Base-by-base conservation (phyloP, 1,284 basidiomycete species). In the Fomitopsis palustris region DNA sequence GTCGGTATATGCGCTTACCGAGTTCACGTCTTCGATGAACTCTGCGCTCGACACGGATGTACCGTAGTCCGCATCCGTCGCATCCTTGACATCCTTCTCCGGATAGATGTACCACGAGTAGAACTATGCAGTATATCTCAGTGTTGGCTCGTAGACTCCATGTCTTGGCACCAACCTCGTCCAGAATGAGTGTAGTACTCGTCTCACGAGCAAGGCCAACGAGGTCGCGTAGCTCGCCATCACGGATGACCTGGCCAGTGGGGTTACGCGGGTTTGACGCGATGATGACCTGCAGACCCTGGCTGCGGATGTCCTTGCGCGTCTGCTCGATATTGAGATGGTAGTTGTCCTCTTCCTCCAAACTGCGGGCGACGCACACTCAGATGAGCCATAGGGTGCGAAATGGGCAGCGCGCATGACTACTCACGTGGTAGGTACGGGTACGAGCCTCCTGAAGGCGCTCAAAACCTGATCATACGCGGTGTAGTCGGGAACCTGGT, bases 71-170 rank as follows among this genome's bases (percentile, higher is more conserved):
- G 27, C 25, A 17, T 47, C 45, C 4, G 27, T 47, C 17, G 39
- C n/a, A 7, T 42, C 21, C 4, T 42, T n/a, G 52, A 82, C 78
- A 14, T 87, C 85, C 63, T 87, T 75, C 54, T 95, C 91, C 19
- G 87, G 88, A 72, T 96, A 97, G 61, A 93, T 86, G 72, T 96
- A 95, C 92, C 93, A 93, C 9, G 90, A 92, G 72, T 95, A 95
- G 74, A 95, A 94, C 87, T 93, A 62, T 17, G 38, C 31, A 53
- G 16, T 33, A n/a, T 56, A 33, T 17, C 33, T 9, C 25, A 31
- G 19, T 47, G 23, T 41, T 19, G 27, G 16, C 2, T 9, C 16
- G 14, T 7, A 9, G 21, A n/a, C n/a, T n/a, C 35, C n/a, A 52
- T 16, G 17, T 14, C 10, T 4, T 10, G 9, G 12, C 14, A 61